Evolutionary conservation across 176 grass and related monocot genomes (phyloP), one percentile per base, ranked within the genome.

Genomic region (Neostapfia colusana): DNA sequence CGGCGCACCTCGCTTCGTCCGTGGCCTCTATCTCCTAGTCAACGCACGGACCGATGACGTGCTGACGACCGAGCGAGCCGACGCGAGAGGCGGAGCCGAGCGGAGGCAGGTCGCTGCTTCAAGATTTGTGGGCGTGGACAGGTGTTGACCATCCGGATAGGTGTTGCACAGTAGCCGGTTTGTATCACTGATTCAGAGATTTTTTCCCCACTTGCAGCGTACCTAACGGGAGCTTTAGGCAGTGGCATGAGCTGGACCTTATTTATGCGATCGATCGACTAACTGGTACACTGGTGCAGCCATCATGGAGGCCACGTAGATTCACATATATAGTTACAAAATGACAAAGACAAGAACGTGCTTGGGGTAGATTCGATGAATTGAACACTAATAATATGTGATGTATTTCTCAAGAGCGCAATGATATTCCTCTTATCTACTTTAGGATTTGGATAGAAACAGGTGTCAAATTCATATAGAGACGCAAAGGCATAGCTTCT

Each of bases 311-410:
- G 45, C 44, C 70, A 43, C 25, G 12, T n/a, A 36, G 15, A 63
- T 25, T 4, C 2, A 12, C 21, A 12, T 57, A 9, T 54, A 8
- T 43, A 28, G 31, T 40, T 56, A 39, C 10, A 63, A 63, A 65
- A 5, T 42, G 45, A 82, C 80, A 44, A 17, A 56, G 70, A 82
- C 61, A 23, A 24, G 36, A 36, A 55, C 35, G 45, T 65, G 69
- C 53, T 15, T 23, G 5, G 1, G 34, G 7, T 12, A 0, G 6
- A 20, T 7, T 36, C 4, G 18, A 8, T 8, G 7, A 2, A 50
- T 1, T 18, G 7, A 37, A 37, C 31, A 18, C 13, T 37, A 8
- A 8, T 16, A 16, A 18, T 55, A 6, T 0, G 51, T 20, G 51
- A 8, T 55, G 20, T 55, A 15, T 55, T 55, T 55, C 7, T 55